Evolutionary conservation across 2,329 filamentous ascomycete genomes (phyloP).

Genomic region (Neonectria hederae): DNA sequence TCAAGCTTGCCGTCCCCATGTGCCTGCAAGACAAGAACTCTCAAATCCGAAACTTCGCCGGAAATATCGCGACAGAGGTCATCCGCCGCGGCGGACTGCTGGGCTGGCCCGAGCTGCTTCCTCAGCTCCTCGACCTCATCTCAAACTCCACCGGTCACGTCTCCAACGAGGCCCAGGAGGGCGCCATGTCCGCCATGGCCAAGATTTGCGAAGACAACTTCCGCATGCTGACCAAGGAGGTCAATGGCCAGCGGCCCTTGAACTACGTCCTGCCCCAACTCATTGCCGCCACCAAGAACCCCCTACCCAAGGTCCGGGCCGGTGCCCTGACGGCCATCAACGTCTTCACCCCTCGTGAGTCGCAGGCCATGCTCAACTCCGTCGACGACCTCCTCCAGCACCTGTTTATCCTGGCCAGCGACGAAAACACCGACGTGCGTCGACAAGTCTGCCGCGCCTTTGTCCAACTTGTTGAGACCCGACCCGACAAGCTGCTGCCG

Average conservation of each 20-base stretch:
- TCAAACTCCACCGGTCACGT: conserved; percentile 75
- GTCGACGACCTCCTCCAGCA: conserved; percentile 84
- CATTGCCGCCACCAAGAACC: conserved; percentile 83
- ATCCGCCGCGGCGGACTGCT: conserved; percentile 85
- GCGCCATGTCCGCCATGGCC: conserved; percentile 88
- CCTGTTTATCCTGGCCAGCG: conserved; percentile 82
- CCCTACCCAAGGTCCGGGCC: conserved; percentile 79
- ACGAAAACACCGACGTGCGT: conserved; percentile 82
- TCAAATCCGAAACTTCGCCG: conserved; percentile 88
- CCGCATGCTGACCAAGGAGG: conserved; percentile 84
- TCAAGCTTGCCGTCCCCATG: conserved; percentile 81
- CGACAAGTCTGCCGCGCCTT: conserved; percentile 94
- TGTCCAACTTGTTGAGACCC: conserved; percentile 88
- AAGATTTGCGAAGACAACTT: conserved; percentile 98
- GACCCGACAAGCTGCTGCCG: conserved; percentile 88
- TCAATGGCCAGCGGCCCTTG: conserved; percentile 87
- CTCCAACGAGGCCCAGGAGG: conserved; percentile 81
- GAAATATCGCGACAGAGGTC: conserved; percentile 93
- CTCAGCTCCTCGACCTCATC: conserved; percentile 82
- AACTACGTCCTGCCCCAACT: conserved; percentile 91
- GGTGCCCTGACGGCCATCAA: conserved; percentile 88
- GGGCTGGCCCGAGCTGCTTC: conserved; percentile 90
- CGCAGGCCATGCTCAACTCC: conserved; percentile 81
- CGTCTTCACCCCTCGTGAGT: conserved; percentile 86
- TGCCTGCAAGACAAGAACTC: conserved; percentile 82